Evolutionary conservation across 1,139 yeast species (phyloP).

Genomic region (Pichia sp.): DNA sequence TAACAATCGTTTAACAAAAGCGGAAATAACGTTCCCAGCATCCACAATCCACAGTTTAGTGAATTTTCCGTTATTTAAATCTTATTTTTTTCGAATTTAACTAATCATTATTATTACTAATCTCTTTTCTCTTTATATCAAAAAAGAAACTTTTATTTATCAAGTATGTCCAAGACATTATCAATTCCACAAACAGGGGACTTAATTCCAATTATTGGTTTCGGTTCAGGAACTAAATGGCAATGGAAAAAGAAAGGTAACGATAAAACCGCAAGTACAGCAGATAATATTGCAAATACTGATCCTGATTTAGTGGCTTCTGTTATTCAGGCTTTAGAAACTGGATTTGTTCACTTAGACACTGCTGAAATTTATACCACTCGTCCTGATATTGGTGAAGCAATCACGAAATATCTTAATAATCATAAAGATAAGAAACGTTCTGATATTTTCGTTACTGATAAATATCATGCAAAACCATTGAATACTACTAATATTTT

Average conservation of each 20-base stretch:
- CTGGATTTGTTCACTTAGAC: conserved; percentile 48
- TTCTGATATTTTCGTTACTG: conserved; percentile 49
- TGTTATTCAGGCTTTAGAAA: conserved; percentile 36
- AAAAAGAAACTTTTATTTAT: neutral
- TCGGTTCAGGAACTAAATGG: conserved; percentile 64
- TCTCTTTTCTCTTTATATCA: neutral
- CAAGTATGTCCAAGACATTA: neutral
- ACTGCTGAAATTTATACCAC: conserved; percentile 58
- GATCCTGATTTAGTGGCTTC: conserved; percentile 38
- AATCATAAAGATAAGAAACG: conserved; percentile 35
- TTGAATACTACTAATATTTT: conserved; percentile 1
- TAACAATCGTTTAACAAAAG: no score
- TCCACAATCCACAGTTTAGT: no score
- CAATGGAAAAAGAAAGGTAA: conserved; percentile 40
- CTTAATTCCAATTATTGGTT: conserved; percentile 33
- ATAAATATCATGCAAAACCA: conserved; percentile 38
- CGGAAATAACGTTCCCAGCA: no score
- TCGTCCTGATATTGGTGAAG: conserved; percentile 49
- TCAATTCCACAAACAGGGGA: conserved; percentile 24
- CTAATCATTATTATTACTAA: no score
- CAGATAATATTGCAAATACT: conserved; percentile 25
- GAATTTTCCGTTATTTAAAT: no score
- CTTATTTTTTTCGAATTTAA: no score
- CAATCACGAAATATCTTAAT: conserved; percentile 27
- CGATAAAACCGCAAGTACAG: conserved; percentile 19